These are phyloP conservation scores for Aspergillus egyptiacus DNA, from an alignment of 495 filamentous ascomycete species.

Conservation along the genomic window DNA sequence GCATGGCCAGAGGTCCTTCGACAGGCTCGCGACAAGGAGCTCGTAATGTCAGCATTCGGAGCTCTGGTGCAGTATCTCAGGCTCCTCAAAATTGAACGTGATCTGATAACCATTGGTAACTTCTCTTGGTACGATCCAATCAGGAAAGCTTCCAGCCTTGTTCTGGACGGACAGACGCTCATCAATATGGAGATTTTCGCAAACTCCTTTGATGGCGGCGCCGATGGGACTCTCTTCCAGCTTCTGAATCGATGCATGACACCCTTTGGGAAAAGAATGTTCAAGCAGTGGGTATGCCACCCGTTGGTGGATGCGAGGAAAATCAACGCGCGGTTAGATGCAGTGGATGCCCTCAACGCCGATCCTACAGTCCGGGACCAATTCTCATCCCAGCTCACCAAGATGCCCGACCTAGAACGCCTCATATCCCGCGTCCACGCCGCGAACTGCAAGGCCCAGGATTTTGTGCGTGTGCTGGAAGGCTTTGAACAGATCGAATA, in stretches of 20 bases:
- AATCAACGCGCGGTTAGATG: constrained; percentile 94
- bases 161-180: constrained; percentile 92
- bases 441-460: constrained; percentile 75
- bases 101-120: constrained; percentile 82
- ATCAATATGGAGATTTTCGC: constrained; percentile 97
- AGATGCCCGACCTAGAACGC: constrained; percentile 91
- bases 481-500: constrained; percentile 97
- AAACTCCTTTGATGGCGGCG: constrained; percentile 83
- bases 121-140: constrained; percentile 93
- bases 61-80: constrained; percentile 83
- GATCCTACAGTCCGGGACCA: constrained; percentile 71
- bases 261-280: constrained; percentile 93
- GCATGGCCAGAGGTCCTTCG: constrained; percentile 76
- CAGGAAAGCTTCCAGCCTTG: constrained; percentile 82
- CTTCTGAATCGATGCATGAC: constrained; percentile 93
- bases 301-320: constrained; percentile 77
- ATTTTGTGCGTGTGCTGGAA: constrained; percentile 91
- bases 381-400: constrained; percentile 77
- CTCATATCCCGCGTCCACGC: constrained; percentile 94
- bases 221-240: constrained; percentile 80
- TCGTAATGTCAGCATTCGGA: constrained; percentile 89
- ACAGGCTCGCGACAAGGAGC: constrained; percentile 68
- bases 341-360: constrained; percentile 86
- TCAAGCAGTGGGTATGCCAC: constrained; percentile 97
- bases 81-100: constrained; percentile 81